Conservation (phyloP, 2,329 filamentous ascomycete genomes). For the Cladosporium sp. region DNA sequence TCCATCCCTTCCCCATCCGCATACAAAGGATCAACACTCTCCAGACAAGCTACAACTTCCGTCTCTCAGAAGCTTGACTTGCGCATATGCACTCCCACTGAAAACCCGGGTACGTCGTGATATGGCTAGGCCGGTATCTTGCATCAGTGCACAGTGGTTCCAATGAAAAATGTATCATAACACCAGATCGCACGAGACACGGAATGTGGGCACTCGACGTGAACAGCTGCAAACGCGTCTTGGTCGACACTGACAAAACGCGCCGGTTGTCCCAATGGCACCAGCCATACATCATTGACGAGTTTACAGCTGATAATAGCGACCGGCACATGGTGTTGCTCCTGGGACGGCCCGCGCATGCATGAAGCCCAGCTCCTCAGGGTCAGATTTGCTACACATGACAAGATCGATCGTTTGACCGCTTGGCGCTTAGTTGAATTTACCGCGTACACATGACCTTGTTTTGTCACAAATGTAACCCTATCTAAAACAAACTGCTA, state of each 20-base stretch:
- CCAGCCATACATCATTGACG: neutral
- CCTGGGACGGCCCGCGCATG: neutral
- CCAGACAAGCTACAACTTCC: neutral
- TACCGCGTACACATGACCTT: neutral
- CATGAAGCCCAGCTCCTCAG: neutral
- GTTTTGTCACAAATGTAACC: neutral
- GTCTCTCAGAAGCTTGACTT: neutral
- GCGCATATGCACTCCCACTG: neutral
- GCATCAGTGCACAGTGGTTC: neutral
- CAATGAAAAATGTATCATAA: neutral
- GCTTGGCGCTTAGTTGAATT: neutral
- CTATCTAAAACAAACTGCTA: neutral
- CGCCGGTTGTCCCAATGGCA: neutral
- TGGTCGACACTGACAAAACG: neutral
- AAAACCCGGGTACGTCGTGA: neutral
- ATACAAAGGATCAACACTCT: neutral
- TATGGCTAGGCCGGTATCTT: neutral
- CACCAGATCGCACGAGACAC: neutral
- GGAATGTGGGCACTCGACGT: neutral
- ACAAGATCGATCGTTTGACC: neutral
- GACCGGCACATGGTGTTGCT: neutral
- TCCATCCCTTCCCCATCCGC: neutral
- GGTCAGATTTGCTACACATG: neutral
- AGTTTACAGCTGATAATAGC: neutral
- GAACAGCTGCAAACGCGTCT: neutral